Percentiles rank a stretch among this genome's conserved stretches.
Evolutionary conservation across 306 rosid genomes (phyloP).

Genomic region (Prunus campanulata): DNA sequence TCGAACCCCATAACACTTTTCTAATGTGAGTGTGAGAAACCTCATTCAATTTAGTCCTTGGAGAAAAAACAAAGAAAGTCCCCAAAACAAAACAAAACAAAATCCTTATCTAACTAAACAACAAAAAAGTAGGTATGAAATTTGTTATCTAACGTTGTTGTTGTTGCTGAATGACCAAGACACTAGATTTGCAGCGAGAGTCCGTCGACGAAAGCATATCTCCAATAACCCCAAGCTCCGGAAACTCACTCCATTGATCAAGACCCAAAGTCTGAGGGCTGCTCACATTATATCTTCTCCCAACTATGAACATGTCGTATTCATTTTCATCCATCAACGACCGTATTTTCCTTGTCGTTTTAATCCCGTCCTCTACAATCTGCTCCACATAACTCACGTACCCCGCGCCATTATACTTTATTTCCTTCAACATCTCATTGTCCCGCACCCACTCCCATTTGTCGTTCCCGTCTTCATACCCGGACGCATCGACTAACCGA

Average conservation of each 20-base stretch:
- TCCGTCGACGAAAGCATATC: background rate
- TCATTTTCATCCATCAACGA: conserved; percentile 3
- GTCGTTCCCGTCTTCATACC: background rate
- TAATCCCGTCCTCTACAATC: conserved; percentile 39
- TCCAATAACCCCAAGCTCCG: background rate
- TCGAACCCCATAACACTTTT: fast-evolving
- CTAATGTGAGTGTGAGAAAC: too few species aligned
- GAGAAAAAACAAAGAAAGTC: too few species aligned
- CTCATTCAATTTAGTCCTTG: too few species aligned
- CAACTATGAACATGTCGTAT: conserved; percentile 2
- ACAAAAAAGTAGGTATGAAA: background rate
- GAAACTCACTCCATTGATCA: background rate
- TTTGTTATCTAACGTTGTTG: background rate
- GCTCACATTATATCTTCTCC: background rate
- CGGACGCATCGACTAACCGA: conserved; percentile 4
- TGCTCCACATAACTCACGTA: conserved; percentile 33
- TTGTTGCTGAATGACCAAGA: background rate
- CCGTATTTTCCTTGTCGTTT: background rate
- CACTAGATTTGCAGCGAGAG: background rate
- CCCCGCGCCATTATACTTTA: background rate
- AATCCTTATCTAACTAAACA: too few species aligned
- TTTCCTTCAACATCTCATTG: conserved; percentile 23
- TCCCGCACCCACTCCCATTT: conserved; percentile 31
- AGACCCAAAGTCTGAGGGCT: background rate
- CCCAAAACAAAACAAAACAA: too few species aligned